Conservation (phyloP, 1,284 basidiomycete species). For the Trichosporon faecale region DNA sequence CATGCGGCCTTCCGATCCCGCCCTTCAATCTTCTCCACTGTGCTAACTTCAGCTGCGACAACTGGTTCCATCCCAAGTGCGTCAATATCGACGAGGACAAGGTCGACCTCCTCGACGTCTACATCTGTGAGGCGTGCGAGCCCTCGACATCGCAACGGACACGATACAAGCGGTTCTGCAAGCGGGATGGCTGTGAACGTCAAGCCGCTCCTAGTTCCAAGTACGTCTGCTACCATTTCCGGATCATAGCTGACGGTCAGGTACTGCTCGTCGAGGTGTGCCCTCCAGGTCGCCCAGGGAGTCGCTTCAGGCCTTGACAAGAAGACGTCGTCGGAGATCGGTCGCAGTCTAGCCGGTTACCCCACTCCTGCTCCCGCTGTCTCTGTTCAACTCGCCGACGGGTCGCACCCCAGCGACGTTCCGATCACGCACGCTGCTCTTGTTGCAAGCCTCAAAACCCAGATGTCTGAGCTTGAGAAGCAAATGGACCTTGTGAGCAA, state of each 20-base stretch:
- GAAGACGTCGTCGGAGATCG: constrained; percentile 31
- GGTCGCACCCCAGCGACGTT: neutral
- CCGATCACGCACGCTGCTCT: neutral
- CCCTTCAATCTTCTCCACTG: neutral
- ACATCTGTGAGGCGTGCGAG: constrained; percentile 47
- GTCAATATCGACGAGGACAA: constrained; percentile 38
- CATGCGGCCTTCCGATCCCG: neutral
- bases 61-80: constrained; percentile 49
- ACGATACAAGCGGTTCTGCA: constrained; percentile 39
- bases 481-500: constrained; percentile 29
- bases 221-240: constrained; percentile 23
- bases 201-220: constrained; percentile 37
- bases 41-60: constrained; percentile 38
- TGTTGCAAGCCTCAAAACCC: neutral
- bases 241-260: constrained; percentile 21
- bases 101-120: constrained; percentile 43
- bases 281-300: constrained; percentile 34
- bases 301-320: constrained; percentile 33
- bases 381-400: constrained; percentile 14
- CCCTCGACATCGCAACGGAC: constrained; percentile 37
- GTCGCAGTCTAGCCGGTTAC: constrained; percentile 19
- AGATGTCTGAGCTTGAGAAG: neutral
- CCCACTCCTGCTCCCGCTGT: constrained; percentile 33
- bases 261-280: constrained; percentile 45
- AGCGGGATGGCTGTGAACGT: constrained; percentile 39